Evolutionary conservation across 768 basidiomycete species (phyloP), one percentile per base, ranked within the genome.

Genomic region (Boletus vinaceobasis): DNA sequence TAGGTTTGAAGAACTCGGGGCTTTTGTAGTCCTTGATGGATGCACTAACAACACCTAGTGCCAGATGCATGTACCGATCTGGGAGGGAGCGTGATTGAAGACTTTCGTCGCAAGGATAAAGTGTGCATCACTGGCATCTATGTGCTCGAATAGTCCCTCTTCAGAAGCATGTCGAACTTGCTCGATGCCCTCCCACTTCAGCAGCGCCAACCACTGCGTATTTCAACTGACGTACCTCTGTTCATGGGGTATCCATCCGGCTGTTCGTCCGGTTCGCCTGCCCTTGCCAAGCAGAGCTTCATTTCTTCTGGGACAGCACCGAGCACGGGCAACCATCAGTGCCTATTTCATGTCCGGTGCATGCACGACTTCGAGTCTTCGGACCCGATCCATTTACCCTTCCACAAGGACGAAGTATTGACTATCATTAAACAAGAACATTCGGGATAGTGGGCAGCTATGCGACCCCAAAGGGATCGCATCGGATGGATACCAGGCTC

Each of bases 401-500:
- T 91, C 68, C 70, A 70, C 38, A 80, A 80, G 71, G 81, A 82
- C 57, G 88, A 90, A 58, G 79, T 90, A 21, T 70, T 92, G 29
- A 79, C 81, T 23, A 74, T 91, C 48, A 75, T 91, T 43, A 83
- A 83, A 68, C 77, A 81, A 67, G 87, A 90, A 67, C 76, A 79
- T 13, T 80, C 84, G 2, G 89, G 90, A 10, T 91, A 88, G 89
- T 91, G 88, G 87, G 88, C 86, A 19, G 90, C 88, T 19, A 79
- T 87, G 71, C 75, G 82, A 23, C 70, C 71, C 11, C 75, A 75
- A 36, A 79, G 78, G 13, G 73, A 77, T 46, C 66, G 70, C 33
- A 76, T 88, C 32, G 87, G 89, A 43, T 91, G 90, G 90, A 83
- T 91, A 55, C 89, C 89, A 10, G 79, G 82, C 58, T 81, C 84